These are phyloP conservation scores for Dactylellina parvicollis DNA, from an alignment of 2,329 filamentous ascomycete species.

Conservation along the genomic window DNA sequence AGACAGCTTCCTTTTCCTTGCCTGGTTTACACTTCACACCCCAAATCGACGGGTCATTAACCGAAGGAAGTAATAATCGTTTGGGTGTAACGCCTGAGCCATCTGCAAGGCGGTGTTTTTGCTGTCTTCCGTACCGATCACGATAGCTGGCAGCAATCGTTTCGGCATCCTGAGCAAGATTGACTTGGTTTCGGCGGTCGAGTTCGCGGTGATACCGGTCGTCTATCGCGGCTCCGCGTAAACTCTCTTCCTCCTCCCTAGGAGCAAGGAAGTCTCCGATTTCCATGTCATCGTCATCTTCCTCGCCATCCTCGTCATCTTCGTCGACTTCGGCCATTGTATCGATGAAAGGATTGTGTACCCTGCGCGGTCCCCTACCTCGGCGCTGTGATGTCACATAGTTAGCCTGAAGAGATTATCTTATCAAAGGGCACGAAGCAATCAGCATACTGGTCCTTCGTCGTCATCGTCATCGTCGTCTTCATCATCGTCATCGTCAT, in stretches of 20 bases:
- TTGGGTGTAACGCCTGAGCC: conserved; percentile 84
- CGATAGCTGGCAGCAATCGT: conserved; percentile 87
- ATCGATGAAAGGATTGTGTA: conserved; percentile 84
- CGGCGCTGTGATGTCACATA: conserved; percentile 49
- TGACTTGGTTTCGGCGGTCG: conserved; percentile 87
- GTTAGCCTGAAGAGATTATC: not conserved
- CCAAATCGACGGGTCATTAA: conserved; percentile 96
- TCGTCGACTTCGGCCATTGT: conserved; percentile 97
- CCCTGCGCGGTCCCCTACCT: conserved; percentile 62
- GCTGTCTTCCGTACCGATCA: conserved; percentile 85
- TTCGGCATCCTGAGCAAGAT: conserved; percentile 89
- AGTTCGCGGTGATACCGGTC: conserved; percentile 93
- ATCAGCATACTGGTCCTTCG: conserved; percentile 61
- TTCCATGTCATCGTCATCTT: conserved; percentile 87
- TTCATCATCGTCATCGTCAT: conserved; percentile 66
- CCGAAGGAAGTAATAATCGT: conserved; percentile 85
- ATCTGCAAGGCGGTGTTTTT: conserved; percentile 71
- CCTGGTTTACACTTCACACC: conserved; percentile 91
- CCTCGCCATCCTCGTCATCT: conserved; percentile 84
- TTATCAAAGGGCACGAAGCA: not conserved
- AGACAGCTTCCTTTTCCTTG: conserved; percentile 91
- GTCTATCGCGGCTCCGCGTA: conserved; percentile 76
- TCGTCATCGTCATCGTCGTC: conserved; percentile 70
- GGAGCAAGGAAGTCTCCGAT: conserved; percentile 74
- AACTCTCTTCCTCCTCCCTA: conserved; percentile 75